A percentile compares a stretch with the other conserved stretches of the same genome.
phyloP scores from a whole-genome alignment of 129 eudicot genomes.

The Tagetes erecta region DNA sequence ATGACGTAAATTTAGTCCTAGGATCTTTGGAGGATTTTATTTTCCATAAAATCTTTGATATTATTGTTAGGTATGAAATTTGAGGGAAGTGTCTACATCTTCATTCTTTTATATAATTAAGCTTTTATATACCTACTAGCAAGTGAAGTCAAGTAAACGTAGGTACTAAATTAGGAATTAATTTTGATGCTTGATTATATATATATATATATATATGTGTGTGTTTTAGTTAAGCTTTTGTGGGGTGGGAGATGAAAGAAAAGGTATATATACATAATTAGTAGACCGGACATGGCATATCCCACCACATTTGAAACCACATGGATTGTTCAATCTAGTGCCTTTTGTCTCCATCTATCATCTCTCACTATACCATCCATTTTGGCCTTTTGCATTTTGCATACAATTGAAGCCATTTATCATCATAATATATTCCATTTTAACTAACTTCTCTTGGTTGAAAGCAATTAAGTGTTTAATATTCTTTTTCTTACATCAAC shows the following conservation, averaged over 20 bases:
- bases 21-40: too few species aligned
- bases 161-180: not conserved
- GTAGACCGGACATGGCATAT: constrained; percentile 26
- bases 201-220: too few species aligned
- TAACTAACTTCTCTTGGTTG: not conserved
- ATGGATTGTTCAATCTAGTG: constrained; percentile 36
- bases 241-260: constrained; percentile 21
- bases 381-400: not conserved
- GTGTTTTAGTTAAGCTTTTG: constrained; percentile 5
- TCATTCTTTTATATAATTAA: not conserved
- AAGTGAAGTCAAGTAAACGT: not conserved
- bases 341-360: constrained; percentile 29
- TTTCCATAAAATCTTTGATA: not conserved
- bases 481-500: not conserved
- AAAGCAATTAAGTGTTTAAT: not conserved
- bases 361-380: not conserved
- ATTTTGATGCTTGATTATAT: too few species aligned
- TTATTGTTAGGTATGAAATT: not conserved
- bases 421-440: not conserved
- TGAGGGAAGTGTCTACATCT: not conserved
- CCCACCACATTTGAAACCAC: constrained; percentile 38
- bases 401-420: not conserved
- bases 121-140: not conserved
- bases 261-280: constrained; percentile 11
- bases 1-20: too few species aligned